phyloP scores from a whole-genome alignment of 2,329 filamentous ascomycete species.

The Boeremia exigua region DNA sequence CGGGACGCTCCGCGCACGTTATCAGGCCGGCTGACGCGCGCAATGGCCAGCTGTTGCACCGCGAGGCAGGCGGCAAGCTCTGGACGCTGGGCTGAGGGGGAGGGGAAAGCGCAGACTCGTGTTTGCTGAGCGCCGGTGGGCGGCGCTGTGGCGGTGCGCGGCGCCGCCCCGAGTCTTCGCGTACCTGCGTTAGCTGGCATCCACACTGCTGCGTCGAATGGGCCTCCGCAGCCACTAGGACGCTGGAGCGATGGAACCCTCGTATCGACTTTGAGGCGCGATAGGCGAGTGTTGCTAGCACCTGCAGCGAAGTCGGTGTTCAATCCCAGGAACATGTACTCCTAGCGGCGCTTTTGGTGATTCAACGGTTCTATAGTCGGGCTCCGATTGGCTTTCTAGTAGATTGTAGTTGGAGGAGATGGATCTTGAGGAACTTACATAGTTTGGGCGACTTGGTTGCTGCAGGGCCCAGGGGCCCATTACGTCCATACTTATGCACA shows the following conservation, averaged over 20 bases:
- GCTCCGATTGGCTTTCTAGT: background rate
- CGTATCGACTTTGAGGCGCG: background rate
- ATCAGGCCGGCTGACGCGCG: too few species aligned
- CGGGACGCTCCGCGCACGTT: constrained; percentile 3
- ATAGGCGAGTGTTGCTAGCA: background rate
- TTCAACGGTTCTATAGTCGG: background rate
- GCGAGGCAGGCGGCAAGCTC: background rate
- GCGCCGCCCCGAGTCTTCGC: background rate
- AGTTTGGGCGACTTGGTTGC: background rate
- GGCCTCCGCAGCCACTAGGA: background rate
- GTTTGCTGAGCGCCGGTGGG: background rate
- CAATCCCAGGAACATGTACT: background rate
- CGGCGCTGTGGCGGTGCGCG: background rate
- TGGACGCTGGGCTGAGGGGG: background rate
- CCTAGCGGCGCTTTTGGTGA: background rate
- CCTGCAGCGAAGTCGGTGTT: background rate
- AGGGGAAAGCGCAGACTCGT: background rate
- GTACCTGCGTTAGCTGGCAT: constrained; percentile 8
- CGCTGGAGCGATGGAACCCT: background rate
- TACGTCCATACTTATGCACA: background rate
- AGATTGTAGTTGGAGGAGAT: background rate
- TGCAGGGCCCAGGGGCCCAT: constrained; percentile 10
- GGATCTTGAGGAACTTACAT: background rate
- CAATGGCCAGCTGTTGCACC: background rate
- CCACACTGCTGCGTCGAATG: background rate